Base-by-base conservation (phyloP, 805 yeast species). In the Saturnispora saitoi region DNA sequence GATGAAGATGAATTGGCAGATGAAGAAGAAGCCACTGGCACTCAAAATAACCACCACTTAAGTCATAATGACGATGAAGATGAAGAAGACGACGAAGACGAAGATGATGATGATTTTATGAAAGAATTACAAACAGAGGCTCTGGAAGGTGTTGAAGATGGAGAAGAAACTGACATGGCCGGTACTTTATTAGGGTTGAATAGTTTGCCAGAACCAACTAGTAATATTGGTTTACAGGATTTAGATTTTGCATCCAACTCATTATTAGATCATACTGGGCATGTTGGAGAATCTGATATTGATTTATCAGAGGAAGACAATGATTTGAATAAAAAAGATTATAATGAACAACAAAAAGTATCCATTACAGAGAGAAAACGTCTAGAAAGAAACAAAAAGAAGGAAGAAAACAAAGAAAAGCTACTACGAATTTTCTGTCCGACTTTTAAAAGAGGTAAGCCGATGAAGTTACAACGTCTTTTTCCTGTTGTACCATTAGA, bases 1-100 rank as follows among this genome's bases (percentile, higher is more conserved):
- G 96, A 87, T 62, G 95, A 86, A 58, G 97, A 90, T 56, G 97
- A 90, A 64, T 70, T 90, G 43, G 97, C 97, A 0, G 97, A 90
- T 22, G 96, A 90, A 42, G 95, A 86, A 48, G 61, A 71, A 15
- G 30, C 47, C 5, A 1, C 72, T 50, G 38, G 55, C 54, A 42
- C 20, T 32, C 11, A 57, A 51, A 15, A 56, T 43, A 4, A 58
- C 43, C 38, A 34, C 24, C 17, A 14, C 9, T 34, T 10, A 19
- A 14, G n/a, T 8, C 38, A 15, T 17, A 20, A 34, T 4, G 57
- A 32, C 29, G 60, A 45, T 4, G 73, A 70, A 8, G 70, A 70
- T 32, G 69, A 62, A 29, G 70, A 65, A 47, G 70, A 66, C 39
- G 75, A 72, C 48, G 69, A 62, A 12, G 64, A 68, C 48, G 65